Conservation (phyloP, 192 early-diverging fungal species). For the Fimicolochytrium jonesii region DNA sequence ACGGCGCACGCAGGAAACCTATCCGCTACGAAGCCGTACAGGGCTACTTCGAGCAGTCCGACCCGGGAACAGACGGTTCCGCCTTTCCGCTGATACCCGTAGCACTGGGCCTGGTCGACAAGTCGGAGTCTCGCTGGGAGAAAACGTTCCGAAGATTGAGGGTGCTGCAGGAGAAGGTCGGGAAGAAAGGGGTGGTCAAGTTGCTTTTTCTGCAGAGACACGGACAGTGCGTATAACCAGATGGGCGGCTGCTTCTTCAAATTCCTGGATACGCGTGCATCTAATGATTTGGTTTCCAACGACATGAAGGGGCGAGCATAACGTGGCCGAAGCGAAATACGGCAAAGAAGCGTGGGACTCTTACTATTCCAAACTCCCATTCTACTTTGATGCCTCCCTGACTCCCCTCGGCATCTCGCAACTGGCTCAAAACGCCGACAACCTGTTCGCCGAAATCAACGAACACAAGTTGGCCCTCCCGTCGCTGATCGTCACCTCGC, state of each 20-base stretch:
- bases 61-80: neutral
- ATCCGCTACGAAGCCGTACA: neutral
- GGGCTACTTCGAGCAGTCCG: conserved; percentile 7
- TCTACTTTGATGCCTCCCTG: conserved; percentile 18
- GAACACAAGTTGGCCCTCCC: neutral
- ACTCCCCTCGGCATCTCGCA: conserved; percentile 18
- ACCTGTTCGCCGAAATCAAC: neutral
- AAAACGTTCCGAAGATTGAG: neutral
- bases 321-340: conserved; percentile 23
- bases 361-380: conserved; percentile 16
- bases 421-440: neutral
- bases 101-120: conserved; percentile 13
- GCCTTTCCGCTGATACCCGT: conserved; percentile 1
- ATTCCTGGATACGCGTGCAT: neutral
- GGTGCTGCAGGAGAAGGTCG: neutral
- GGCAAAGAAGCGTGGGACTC: conserved; percentile 20
- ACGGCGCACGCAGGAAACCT: too few relatives aligned
- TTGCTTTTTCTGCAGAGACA: conserved; percentile 19
- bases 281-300: neutral
- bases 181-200: conserved; percentile 4
- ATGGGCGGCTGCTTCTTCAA: neutral
- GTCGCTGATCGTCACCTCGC: conserved; percentile 6
- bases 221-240: conserved; percentile 14
- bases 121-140: neutral
- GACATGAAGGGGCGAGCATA: conserved; percentile 17